Conservation (phyloP, 495 filamentous ascomycete species). For the Neurospora sp. region DNA sequence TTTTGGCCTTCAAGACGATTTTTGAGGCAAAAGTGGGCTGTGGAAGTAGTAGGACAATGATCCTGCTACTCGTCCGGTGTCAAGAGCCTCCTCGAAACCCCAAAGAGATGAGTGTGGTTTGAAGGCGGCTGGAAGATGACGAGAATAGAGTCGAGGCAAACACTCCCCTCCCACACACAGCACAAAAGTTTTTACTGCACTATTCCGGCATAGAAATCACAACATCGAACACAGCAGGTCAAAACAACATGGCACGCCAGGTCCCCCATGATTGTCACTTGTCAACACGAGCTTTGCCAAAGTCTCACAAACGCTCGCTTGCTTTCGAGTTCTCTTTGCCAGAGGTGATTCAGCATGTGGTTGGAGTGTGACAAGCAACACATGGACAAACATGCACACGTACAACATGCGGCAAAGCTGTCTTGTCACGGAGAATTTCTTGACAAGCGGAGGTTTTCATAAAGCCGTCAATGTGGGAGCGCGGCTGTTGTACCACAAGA, state of each 20-base stretch:
- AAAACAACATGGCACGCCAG: background rate
- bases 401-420: background rate
- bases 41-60: background rate
- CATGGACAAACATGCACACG: background rate
- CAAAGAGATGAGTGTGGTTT: background rate
- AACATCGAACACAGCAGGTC: background rate
- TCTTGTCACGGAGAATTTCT: background rate
- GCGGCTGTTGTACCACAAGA: background rate
- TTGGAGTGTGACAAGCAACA: background rate
- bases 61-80: background rate
- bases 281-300: background rate
- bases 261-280: background rate
- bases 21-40: background rate
- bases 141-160: background rate
- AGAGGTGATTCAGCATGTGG: background rate
- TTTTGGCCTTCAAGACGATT: background rate
- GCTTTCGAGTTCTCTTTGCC: background rate
- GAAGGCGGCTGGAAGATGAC: background rate
- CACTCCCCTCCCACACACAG: background rate
- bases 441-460: background rate
- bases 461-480: background rate
- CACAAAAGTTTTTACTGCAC: background rate
- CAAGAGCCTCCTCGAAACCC: background rate
- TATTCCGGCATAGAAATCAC: background rate
- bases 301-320: background rate